Evolutionary conservation across 331 rosid genomes (phyloP).

Genomic region (Rosa hybrid): DNA sequence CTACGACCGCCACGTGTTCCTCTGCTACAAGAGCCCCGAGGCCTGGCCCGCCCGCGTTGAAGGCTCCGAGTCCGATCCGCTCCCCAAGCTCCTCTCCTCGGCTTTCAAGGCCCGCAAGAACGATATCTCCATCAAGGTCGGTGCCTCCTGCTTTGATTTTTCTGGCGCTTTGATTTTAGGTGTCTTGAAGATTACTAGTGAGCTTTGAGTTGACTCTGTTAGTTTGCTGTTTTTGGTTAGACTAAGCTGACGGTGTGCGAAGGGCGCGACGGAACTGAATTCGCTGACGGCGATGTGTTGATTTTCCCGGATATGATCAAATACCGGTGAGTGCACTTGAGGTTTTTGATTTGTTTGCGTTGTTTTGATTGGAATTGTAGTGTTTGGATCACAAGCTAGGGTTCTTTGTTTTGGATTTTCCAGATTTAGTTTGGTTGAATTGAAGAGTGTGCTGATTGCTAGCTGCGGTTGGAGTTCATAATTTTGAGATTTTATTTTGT

Average conservation of each 20-base stretch:
- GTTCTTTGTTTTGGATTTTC: background rate
- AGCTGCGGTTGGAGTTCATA: background rate
- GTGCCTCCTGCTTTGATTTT: background rate
- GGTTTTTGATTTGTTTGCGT: background rate
- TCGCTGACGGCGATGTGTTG: conserved; percentile 74
- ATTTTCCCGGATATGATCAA: conserved; percentile 86
- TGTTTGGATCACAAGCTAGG: background rate
- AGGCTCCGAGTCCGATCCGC: conserved; percentile 60
- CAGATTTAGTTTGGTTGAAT: background rate
- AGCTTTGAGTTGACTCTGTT: conserved; percentile 1
- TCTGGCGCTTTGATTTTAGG: background rate
- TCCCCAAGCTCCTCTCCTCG: conserved; percentile 51
- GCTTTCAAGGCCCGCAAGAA: conserved; percentile 60
- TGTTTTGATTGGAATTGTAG: background rate
- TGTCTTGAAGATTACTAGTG: background rate
- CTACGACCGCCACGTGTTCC: conserved; percentile 74
- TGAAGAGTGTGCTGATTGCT: background rate
- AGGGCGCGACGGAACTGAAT: conserved; percentile 57
- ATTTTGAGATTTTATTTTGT: background rate
- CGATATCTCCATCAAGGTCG: conserved; percentile 54
- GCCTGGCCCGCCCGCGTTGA: conserved; percentile 70
- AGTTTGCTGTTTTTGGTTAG: conserved; percentile 24
- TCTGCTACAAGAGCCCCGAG: conserved; percentile 65
- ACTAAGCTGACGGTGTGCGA: conserved; percentile 72
- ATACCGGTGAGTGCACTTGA: conserved; percentile 48